Evolutionary conservation across 176 grass and related monocot species (phyloP).

Genomic region (Stipa capillata): DNA sequence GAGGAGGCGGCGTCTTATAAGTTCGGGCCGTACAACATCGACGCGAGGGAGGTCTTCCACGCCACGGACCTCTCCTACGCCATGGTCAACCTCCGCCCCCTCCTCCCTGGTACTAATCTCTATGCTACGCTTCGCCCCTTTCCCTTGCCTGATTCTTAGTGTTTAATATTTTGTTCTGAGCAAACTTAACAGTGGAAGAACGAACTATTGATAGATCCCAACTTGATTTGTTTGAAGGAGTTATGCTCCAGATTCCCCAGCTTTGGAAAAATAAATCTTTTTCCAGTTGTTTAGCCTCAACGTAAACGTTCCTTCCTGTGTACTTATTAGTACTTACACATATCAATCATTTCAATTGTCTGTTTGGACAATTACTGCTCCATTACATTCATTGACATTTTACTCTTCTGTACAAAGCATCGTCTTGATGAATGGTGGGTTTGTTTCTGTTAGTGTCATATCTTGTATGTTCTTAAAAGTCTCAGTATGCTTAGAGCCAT

Average conservation of each 20-base stretch:
- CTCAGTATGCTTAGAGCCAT: neutral
- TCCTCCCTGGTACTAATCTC: conserved; percentile 61
- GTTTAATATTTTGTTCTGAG: neutral
- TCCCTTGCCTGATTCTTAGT: neutral
- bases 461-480: no score
- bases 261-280: neutral
- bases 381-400: neutral
- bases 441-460: neutral
- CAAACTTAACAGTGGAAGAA: neutral
- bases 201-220: neutral
- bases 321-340: neutral
- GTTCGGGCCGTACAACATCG: conserved; percentile 84
- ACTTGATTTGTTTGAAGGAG: neutral
- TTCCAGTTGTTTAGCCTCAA: neutral
- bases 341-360: neutral
- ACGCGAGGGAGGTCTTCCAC: conserved; percentile 67
- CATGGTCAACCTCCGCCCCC: conserved; percentile 84
- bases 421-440: neutral
- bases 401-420: neutral
- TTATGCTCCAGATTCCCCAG: neutral
- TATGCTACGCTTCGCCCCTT: neutral
- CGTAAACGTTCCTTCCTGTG: no score
- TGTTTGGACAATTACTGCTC: neutral
- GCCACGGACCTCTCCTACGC: conserved; percentile 71
- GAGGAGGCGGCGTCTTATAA: conserved; percentile 24